These are phyloP conservation scores for Eucalyptus sideroxylon DNA, from an alignment of 345 rosid species.

Conservation along the genomic window DNA sequence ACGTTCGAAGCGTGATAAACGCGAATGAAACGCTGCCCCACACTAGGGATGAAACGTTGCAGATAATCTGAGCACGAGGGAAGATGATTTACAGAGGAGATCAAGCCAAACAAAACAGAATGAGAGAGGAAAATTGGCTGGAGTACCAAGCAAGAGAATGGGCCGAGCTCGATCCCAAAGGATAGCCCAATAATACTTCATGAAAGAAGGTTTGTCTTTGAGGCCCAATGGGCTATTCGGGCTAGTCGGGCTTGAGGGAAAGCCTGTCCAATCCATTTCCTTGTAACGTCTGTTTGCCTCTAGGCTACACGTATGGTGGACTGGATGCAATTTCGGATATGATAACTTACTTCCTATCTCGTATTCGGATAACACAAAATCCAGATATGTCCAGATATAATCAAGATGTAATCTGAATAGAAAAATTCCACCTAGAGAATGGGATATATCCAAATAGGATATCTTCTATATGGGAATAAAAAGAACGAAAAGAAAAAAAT, in stretches of 20 bases:
- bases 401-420: neutral
- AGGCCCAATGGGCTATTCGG: neutral
- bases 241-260: neutral
- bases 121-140: neutral
- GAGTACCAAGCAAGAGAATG: neutral
- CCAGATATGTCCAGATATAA: neutral
- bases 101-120: neutral
- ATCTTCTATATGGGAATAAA: neutral
- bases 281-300: neutral
- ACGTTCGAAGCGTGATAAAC: neutral
- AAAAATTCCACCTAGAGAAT: neutral
- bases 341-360: neutral
- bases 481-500: neutral
- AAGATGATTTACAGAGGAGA: neutral
- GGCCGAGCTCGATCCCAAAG: neutral
- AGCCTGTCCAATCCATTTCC: neutral
- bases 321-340: too few relatives aligned
- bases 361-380: neutral
- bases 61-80: neutral
- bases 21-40: neutral
- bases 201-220: neutral
- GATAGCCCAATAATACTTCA: neutral
- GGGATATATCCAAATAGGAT: neutral
- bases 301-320: neutral
- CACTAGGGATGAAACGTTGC: neutral